A percentile compares a stretch with the other conserved stretches of the same genome.
phyloP scores from a whole-genome alignment of 352 stramenopile species.

The Globisporangium yorkense region DNA sequence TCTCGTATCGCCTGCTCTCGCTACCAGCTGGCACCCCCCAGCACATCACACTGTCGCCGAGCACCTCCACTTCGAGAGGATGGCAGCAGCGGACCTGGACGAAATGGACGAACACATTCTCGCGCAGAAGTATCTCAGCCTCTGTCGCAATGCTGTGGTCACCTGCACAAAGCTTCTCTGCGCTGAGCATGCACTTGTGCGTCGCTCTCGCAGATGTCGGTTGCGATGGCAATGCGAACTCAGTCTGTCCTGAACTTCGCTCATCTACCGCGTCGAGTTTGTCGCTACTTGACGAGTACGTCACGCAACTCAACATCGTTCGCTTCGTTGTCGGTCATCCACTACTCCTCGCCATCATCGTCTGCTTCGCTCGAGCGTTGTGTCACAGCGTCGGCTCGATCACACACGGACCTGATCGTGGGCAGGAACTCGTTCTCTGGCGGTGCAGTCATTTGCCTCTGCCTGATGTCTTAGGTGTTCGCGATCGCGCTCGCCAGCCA shows the following conservation, averaged over 20 bases:
- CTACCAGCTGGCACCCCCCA: constrained; percentile 68
- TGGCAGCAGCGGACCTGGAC: no score
- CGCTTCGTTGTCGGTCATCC: constrained; percentile 2
- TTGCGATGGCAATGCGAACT: no score
- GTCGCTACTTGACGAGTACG: not conserved
- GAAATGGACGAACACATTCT: not conserved
- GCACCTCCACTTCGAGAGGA: not conserved
- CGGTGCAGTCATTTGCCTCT: constrained; percentile 35
- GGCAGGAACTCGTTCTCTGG: constrained; percentile 63
- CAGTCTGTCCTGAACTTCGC: no score
- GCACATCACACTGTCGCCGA: constrained; percentile 21
- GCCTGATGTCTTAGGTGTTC: constrained; percentile 36
- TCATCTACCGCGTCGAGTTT: not conserved
- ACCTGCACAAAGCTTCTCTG: no score
- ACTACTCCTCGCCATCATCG: constrained; percentile 1
- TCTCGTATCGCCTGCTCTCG: constrained; percentile 65
- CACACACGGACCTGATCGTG: constrained; percentile 18
- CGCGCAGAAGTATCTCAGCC: not conserved
- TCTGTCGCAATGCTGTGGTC: not conserved
- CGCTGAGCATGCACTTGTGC: no score
- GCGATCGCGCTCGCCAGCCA: constrained; percentile 37
- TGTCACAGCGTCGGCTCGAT: not conserved
- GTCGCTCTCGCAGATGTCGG: not conserved
- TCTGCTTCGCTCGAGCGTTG: not conserved
- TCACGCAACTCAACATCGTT: not conserved